Conservation (phyloP, 1,139 yeast species). For the Meyerozyma guilliermondii region DNA sequence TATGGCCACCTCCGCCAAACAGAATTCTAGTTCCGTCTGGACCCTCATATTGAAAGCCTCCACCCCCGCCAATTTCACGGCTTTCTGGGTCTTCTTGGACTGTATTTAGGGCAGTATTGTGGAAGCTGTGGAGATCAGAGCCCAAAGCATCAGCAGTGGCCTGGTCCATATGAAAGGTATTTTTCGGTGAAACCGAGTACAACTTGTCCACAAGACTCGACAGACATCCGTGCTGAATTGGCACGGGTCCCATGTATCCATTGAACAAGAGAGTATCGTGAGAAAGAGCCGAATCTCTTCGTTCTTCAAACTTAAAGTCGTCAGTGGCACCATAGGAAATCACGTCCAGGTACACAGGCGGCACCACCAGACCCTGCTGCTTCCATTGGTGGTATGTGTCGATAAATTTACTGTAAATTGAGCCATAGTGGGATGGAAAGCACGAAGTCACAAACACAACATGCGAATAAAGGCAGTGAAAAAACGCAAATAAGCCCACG, state of each 20-base stretch:
- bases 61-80: background rate
- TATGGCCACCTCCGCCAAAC: conserved; percentile 1
- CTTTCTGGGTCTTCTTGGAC: background rate
- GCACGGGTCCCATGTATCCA: background rate
- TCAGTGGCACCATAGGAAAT: background rate
- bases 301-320: background rate
- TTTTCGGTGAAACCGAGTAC: conserved; percentile 1
- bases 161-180: background rate
- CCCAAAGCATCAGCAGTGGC: background rate
- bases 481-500: background rate
- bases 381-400: background rate
- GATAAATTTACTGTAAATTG: background rate
- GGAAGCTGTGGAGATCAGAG: background rate
- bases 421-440: background rate
- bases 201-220: background rate
- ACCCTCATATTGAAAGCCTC: background rate
- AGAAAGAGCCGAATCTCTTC: background rate
- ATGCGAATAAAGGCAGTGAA: background rate
- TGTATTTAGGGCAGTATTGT: background rate
- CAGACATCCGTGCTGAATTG: background rate
- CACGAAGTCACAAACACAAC: background rate
- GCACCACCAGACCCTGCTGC: background rate
- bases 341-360: background rate
- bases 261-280: background rate
- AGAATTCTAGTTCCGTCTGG: background rate